Percentiles rank a stretch among this genome's conserved stretches.
phyloP scores from a whole-genome alignment of 2,329 filamentous ascomycete genomes.

The Xylariaceae sp. region DNA sequence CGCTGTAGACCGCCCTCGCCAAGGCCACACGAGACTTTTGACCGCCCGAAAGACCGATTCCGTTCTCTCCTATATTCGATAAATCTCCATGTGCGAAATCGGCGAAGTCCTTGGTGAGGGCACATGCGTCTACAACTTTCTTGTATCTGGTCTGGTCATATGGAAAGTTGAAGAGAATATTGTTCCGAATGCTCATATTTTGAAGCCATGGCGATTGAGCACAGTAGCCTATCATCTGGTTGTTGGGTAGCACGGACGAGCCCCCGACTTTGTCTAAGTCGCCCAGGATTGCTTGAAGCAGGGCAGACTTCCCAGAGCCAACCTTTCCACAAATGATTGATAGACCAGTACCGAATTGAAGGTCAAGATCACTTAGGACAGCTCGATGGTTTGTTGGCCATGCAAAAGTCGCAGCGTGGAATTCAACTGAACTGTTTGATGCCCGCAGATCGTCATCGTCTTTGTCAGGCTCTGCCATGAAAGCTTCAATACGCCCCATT shows the following conservation, averaged over 20 bases:
- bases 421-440: conserved; percentile 42
- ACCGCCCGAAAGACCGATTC: conserved; percentile 61
- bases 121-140: conserved; percentile 60
- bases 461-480: conserved; percentile 84
- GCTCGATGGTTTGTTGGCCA: conserved; percentile 68
- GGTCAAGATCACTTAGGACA: conserved; percentile 46
- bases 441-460: conserved; percentile 45
- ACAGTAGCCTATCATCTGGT: conserved; percentile 53
- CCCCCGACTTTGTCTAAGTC: conserved; percentile 66
- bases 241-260: conserved; percentile 42
- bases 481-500: conserved; percentile 76
- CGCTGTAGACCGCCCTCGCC: conserved; percentile 61
- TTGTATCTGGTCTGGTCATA: conserved; percentile 57
- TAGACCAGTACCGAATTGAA: conserved; percentile 49
- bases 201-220: conserved; percentile 64
- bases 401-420: conserved; percentile 68
- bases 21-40: conserved; percentile 62
- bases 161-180: conserved; percentile 60
- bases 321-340: conserved; percentile 59
- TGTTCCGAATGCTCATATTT: conserved; percentile 63
- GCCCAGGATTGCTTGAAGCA: conserved; percentile 58
- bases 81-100: conserved; percentile 57
- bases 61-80: conserved; percentile 60
- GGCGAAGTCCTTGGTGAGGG: conserved; percentile 53
- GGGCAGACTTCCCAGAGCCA: conserved; percentile 59